A percentile compares a stretch with the other conserved stretches of the same genome.
These are phyloP conservation scores for Colletotrichum sp. DNA, from an alignment of 2,329 filamentous ascomycete species.

Conservation along the genomic window DNA sequence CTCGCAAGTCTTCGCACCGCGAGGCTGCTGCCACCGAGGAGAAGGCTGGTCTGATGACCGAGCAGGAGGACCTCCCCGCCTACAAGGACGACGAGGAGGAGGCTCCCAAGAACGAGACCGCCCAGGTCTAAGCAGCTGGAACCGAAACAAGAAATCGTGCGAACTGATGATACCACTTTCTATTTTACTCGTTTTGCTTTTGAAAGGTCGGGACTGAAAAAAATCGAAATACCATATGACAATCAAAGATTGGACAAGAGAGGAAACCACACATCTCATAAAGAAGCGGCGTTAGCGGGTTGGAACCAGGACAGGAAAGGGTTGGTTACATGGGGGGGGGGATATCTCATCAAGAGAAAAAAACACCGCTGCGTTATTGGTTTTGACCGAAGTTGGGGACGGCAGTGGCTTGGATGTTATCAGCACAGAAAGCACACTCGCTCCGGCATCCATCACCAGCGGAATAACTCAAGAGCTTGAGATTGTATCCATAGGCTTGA, in stretches of 20 bases:
- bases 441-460: neutral
- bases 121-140: neutral
- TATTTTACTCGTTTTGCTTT: neutral
- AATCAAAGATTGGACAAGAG: slow-evolving; percentile 18
- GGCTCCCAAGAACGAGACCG: neutral
- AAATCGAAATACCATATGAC: neutral
- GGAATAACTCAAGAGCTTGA: neutral
- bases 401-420: neutral
- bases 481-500: neutral
- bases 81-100: slow-evolving; percentile 30
- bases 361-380: neutral
- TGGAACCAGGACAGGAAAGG: neutral
- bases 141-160: neutral
- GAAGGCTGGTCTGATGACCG: slow-evolving; percentile 54
- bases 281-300: neutral
- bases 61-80: slow-evolving; percentile 32
- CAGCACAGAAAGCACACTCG: neutral
- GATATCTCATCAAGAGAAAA: neutral
- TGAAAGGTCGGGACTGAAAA: neutral
- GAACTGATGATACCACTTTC: slow-evolving; percentile 21
- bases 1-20: slow-evolving; percentile 38
- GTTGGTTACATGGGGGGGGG: neutral
- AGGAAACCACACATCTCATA: slow-evolving; percentile 15
- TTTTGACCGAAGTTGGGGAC: too few relatives aligned
- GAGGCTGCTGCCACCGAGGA: slow-evolving; percentile 49